phyloP scores from a whole-genome alignment of 306 rosid species.

The Glycine latifolia region DNA sequence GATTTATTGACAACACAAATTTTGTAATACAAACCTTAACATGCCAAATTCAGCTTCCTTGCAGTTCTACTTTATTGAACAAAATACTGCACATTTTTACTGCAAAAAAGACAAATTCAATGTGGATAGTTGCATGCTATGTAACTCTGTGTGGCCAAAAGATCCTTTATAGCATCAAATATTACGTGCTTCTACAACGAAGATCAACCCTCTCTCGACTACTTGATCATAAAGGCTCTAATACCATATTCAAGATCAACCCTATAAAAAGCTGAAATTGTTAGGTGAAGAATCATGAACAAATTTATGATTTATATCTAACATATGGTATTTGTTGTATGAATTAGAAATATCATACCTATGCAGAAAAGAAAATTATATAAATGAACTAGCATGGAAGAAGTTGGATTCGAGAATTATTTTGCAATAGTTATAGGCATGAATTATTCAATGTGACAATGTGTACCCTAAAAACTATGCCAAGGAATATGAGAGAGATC shows the following conservation, averaged over 20 bases:
- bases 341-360: not conserved
- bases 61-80: not conserved
- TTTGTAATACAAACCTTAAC: not conserved
- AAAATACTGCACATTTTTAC: not conserved
- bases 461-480: not conserved
- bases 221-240: not conserved
- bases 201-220: not conserved
- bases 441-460: not conserved
- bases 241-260: not conserved
- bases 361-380: not conserved
- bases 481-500: not conserved
- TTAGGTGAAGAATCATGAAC: not conserved
- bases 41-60: not conserved
- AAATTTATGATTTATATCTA: not conserved
- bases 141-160: not conserved
- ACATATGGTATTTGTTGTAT: not conserved
- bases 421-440: slow-evolving; percentile 5
- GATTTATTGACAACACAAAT: not conserved
- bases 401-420: slow-evolving; percentile 29
- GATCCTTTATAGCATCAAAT: slow-evolving; percentile 1
- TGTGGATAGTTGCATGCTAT: not conserved
- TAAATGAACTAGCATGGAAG: not conserved
- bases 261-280: not conserved
- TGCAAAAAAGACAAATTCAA: not conserved
- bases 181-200: not conserved